Evolutionary conservation across 1,284 basidiomycete genomes (phyloP).

Genomic region (Exobasidium cylindrosporum): DNA sequence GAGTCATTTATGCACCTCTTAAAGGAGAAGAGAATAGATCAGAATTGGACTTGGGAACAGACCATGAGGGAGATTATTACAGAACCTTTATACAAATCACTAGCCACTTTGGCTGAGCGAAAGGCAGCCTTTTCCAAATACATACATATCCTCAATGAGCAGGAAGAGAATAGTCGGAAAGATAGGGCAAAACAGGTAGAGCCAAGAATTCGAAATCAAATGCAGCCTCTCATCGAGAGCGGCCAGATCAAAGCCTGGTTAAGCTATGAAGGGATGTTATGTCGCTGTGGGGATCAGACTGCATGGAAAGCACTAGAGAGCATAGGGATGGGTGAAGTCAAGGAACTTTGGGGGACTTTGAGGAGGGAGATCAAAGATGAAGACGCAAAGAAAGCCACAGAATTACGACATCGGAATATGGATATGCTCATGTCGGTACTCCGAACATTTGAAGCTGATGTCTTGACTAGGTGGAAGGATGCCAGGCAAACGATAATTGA

Average conservation of each 20-base stretch:
- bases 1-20: constrained; percentile 87
- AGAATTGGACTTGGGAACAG: constrained; percentile 95
- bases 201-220: constrained; percentile 27
- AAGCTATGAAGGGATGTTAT: constrained; percentile 9
- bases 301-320: constrained; percentile 26
- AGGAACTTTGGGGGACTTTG: constrained; percentile 28
- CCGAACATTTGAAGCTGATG: constrained; percentile 46
- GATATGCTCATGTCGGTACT: constrained; percentile 45
- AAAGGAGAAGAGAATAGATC: constrained; percentile 80
- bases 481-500: constrained; percentile 47
- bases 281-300: background rate
- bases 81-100: constrained; percentile 91
- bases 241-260: constrained; percentile 4
- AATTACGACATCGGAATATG: constrained; percentile 34
- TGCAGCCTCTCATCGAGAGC: constrained; percentile 13
- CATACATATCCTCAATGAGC: constrained; percentile 40
- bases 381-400: constrained; percentile 25
- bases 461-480: constrained; percentile 49
- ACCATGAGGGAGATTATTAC: constrained; percentile 97
- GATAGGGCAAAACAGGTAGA: constrained; percentile 31
- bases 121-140: constrained; percentile 69
- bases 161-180: constrained; percentile 32
- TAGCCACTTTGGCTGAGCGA: constrained; percentile 89
- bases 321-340: constrained; percentile 30
- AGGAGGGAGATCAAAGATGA: constrained; percentile 28